A percentile compares a stretch with the other conserved stretches of the same genome.
These are phyloP conservation scores for Kwoniella newhampshirensis DNA, from an alignment of 768 basidiomycete species.

Conservation along the genomic window DNA sequence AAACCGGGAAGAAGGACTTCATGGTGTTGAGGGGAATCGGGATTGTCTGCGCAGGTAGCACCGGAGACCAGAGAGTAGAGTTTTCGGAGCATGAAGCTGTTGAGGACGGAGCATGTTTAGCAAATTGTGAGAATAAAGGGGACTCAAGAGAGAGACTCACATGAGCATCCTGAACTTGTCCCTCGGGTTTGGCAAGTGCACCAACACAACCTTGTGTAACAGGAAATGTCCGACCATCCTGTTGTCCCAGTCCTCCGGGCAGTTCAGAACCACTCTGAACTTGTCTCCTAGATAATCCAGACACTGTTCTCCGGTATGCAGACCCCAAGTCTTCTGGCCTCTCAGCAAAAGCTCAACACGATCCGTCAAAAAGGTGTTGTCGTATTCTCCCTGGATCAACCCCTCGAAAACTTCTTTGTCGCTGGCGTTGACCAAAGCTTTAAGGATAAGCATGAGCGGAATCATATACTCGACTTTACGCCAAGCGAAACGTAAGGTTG, in stretches of 20 bases:
- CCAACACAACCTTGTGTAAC: slow-evolving; percentile 79
- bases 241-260: slow-evolving; percentile 93
- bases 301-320: slow-evolving; percentile 85
- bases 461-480: slow-evolving; percentile 90
- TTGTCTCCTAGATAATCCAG: slow-evolving; percentile 94
- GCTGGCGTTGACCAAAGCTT: slow-evolving; percentile 83
- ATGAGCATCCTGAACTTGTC: slow-evolving; percentile 95
- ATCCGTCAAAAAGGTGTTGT: slow-evolving; percentile 95
- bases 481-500: slow-evolving; percentile 96
- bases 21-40: slow-evolving; percentile 98
- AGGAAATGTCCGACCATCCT: slow-evolving; percentile 76
- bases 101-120: slow-evolving; percentile 1
- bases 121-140: neutral
- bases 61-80: slow-evolving; percentile 86
- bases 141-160: slow-evolving; percentile 59
- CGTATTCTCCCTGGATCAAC: slow-evolving; percentile 92
- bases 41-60: slow-evolving; percentile 88
- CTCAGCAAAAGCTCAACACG: slow-evolving; percentile 90
- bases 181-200: slow-evolving; percentile 78
- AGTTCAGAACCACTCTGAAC: slow-evolving; percentile 84
- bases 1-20: slow-evolving; percentile 92
- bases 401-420: slow-evolving; percentile 97
- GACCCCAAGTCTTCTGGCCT: slow-evolving; percentile 88
- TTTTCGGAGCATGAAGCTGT: slow-evolving; percentile 95
- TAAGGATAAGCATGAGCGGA: slow-evolving; percentile 93